phyloP scores from a whole-genome alignment of 1,284 basidiomycete species.

The Amylostereum areolatum region DNA sequence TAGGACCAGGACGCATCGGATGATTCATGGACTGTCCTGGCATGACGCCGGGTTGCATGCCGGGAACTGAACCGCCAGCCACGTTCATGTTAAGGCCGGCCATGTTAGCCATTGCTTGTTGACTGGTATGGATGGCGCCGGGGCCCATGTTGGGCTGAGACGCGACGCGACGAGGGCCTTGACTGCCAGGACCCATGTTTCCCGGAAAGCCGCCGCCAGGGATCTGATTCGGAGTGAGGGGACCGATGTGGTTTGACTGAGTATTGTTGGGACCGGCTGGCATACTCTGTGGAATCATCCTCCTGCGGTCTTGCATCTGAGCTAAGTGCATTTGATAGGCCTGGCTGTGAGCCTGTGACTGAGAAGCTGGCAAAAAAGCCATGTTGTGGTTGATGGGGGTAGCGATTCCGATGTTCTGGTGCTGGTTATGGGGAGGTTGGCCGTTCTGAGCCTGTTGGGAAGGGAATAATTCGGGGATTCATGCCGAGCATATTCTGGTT shows the following conservation, averaged over 20 bases:
- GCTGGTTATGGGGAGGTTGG: constrained; percentile 22
- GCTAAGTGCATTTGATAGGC: constrained; percentile 8
- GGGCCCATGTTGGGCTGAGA: constrained; percentile 39
- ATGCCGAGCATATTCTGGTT: constrained; percentile 33
- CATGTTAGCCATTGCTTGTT: constrained; percentile 33
- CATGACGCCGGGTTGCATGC: no score
- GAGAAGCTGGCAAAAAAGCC: constrained; percentile 28
- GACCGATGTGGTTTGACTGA: constrained; percentile 17
- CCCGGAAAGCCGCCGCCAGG: constrained; percentile 34
- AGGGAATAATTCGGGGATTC: constrained; percentile 30
- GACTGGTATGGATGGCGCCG: constrained; percentile 24
- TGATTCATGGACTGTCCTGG: no score
- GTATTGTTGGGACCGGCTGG: constrained; percentile 21
- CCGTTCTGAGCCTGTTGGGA: constrained; percentile 27
- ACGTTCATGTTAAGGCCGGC: constrained; percentile 23
- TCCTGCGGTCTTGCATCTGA: background rate
- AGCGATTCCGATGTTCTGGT: constrained; percentile 32
- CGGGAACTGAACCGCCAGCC: constrained; percentile 10
- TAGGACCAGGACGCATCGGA: background rate
- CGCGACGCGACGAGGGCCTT: constrained; percentile 39
- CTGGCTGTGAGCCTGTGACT: constrained; percentile 6
- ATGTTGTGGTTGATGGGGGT: constrained; percentile 33
- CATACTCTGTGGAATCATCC: background rate
- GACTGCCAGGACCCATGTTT: constrained; percentile 29
- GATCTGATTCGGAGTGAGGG: constrained; percentile 32